Base-by-base conservation (phyloP, 2,329 filamentous ascomycete species). In the Diplodia seriata region DNA sequence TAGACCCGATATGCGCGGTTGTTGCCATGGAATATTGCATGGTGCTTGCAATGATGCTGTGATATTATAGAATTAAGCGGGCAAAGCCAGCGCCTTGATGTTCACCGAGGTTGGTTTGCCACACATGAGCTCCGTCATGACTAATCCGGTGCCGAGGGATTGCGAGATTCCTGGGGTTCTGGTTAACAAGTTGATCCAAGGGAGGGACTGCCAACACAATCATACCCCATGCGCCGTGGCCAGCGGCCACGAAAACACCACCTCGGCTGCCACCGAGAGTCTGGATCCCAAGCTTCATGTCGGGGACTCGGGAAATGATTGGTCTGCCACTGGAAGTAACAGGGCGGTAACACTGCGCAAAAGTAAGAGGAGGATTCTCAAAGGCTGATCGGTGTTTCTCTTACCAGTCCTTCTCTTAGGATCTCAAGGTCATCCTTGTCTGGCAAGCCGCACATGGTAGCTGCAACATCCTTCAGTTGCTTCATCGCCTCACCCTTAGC, bases 151-250 rank as follows among this genome's bases (percentile, higher is more conserved):
- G 1, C 90, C 91, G 36, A 92, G 78, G 18, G 76, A 76, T 66
- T 80, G 79, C 43, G 79, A 80, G 20, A 83, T 78, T 8, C 72
- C 70, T 71, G 40, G 1, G 8, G 11, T 5, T 29, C 14, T 15
- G 7, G 18, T 67, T 20, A 67, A 47, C 23, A 8, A 8, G 9
- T 33, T 26, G 29, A 31, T 15, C 33, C n/a, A 29, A 61, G 18
- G n/a, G 7, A 26, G 38, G 6, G 14, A 20, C 12, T 20, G 2
- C 3, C 43, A 6, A 7, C 14, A 31, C 2, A 7, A 26, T 15
- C 68, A n/a, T 79, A 40, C 91, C 91, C 91, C 91, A 94, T 0
- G 91, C 89, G 0, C 91, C 91, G 81, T 94, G 91, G 0, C 91
- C 91, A 4, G 89, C 83, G 1, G 89, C 88, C 47, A 93, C 76